Percentiles rank a stretch among this genome's conserved stretches.
Conservation (phyloP, 179 eudicot species). For the Gypsophila paniculata region DNA sequence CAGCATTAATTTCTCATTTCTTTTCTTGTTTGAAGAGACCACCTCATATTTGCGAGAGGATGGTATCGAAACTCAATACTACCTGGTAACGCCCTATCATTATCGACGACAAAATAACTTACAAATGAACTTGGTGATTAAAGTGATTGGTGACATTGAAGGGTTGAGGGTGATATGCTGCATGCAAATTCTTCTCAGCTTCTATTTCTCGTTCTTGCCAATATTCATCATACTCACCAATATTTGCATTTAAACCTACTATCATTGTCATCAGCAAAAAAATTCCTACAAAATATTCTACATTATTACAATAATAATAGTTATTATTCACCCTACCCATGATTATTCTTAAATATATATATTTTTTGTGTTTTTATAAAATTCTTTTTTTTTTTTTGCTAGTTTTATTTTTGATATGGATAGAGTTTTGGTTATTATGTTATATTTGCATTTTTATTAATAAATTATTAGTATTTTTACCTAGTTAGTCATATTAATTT, state of each 20-base stretch:
- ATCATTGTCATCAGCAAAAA: constrained; percentile 14
- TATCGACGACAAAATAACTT: too few relatives aligned
- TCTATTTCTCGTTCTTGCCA: constrained; percentile 28
- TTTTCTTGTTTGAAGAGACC: too few relatives aligned
- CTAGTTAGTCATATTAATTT: not conserved
- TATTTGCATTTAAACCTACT: constrained; percentile 18
- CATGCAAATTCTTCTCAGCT: constrained; percentile 23
- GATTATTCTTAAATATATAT: not conserved
- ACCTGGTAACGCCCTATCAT: too few relatives aligned
- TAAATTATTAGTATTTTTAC: not conserved
- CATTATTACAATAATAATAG: not conserved
- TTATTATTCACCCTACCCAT: not conserved
- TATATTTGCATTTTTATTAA: not conserved
- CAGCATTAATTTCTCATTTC: too few relatives aligned
- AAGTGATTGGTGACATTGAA: constrained; percentile 43
- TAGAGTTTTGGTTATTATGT: not conserved
- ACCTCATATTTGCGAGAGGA: too few relatives aligned
- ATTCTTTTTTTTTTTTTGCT: not conserved
- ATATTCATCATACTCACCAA: constrained; percentile 27
- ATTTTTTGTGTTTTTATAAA: not conserved
- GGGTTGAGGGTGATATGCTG: constrained; percentile 45
- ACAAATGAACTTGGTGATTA: constrained; percentile 42
- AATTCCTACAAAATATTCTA: not conserved
- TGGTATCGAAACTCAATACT: too few relatives aligned
- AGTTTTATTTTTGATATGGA: not conserved